Conservation (phyloP, 495 filamentous ascomycete species). For the Tuber melanosporum region DNA sequence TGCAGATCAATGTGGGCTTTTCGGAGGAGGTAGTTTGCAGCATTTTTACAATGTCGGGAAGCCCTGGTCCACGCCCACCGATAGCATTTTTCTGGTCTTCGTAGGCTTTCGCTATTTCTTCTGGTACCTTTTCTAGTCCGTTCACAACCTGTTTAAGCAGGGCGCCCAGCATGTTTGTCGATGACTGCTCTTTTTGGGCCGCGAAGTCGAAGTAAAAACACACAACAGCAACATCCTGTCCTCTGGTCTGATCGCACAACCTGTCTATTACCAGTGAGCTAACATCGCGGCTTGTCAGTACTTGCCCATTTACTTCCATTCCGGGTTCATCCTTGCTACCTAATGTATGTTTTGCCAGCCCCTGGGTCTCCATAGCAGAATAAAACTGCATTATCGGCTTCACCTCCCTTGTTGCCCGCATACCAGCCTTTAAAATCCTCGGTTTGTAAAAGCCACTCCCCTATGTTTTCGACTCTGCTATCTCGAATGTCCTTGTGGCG, state of each 20-base stretch:
- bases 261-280: background rate
- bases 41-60: background rate
- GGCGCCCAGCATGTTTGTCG: background rate
- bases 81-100: background rate
- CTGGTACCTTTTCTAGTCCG: background rate
- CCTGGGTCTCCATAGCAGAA: background rate
- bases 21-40: background rate
- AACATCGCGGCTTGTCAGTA: background rate
- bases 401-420: background rate
- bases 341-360: background rate
- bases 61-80: too few relatives aligned
- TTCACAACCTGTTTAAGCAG: background rate
- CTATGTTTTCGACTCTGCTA: background rate
- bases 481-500: background rate
- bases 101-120: background rate
- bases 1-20: background rate
- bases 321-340: background rate
- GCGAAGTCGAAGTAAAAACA: background rate
- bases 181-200: background rate
- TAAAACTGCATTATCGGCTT: background rate
- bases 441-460: background rate
- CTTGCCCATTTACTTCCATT: background rate
- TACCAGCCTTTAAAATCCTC: background rate
- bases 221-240: background rate
- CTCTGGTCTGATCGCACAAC: background rate